These are phyloP conservation scores for Populus deltoides DNA, from an alignment of 345 rosid species.

Conservation along the genomic window DNA sequence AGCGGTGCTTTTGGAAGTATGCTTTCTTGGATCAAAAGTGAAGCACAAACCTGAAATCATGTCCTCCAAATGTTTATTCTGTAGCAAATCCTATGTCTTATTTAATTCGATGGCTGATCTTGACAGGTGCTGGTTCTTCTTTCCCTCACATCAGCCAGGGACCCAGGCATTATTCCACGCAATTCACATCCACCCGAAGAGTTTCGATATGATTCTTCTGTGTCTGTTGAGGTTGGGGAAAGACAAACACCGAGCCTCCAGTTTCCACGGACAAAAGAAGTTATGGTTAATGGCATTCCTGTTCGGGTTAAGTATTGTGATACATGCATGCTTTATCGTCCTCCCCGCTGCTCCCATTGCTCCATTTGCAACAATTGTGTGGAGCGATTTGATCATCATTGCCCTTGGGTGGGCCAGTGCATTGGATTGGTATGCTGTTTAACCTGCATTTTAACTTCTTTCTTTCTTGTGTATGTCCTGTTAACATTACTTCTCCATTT, in stretches of 20 bases:
- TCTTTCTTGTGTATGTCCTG: background rate
- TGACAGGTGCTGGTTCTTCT: conserved; percentile 79
- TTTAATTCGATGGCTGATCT: conserved; percentile 29
- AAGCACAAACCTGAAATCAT: background rate
- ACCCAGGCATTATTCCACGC: conserved; percentile 92
- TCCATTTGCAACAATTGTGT: conserved; percentile 89
- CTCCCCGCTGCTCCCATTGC: conserved; percentile 98
- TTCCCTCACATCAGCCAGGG: conserved; percentile 83
- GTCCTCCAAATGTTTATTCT: background rate
- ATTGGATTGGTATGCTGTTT: conserved; percentile 77
- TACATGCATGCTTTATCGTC: conserved; percentile 97
- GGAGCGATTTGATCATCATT: conserved; percentile 97
- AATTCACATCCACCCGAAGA: conserved; percentile 94
- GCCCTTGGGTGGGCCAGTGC: conserved; percentile 99
- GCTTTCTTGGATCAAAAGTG: background rate
- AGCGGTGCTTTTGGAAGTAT: background rate
- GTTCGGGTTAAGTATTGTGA: conserved; percentile 92
- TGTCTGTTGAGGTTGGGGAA: conserved; percentile 58
- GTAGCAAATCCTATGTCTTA: background rate
- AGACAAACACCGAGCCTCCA: conserved; percentile 88
- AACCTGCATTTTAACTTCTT: background rate
- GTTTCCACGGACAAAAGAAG: conserved; percentile 88
- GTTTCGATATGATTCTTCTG: conserved; percentile 56
- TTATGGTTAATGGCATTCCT: conserved; percentile 68
- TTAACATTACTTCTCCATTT: background rate